Evolutionary conservation across 805 yeast species (phyloP), one percentile per base, ranked within the genome.

Genomic region (Schizosaccharomyces pombe): DNA sequence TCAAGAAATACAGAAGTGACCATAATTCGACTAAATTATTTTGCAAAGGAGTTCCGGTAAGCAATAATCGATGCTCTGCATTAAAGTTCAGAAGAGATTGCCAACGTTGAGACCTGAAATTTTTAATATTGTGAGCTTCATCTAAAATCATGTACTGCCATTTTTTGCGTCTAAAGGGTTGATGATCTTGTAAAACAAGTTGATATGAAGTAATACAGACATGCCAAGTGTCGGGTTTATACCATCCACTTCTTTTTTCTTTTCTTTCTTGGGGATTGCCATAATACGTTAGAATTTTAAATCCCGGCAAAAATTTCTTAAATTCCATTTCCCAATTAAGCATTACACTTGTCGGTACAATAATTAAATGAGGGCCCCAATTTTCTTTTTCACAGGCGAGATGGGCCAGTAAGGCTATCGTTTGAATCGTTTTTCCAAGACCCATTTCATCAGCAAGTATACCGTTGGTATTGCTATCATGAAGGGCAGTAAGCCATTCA

Each of bases 251-350:
- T 62, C 99, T 78, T 64, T 91, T 91, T 59, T 85, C 91, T 52
- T 87, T 87, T 63, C 99, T 79, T 65, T 91, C 97, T 62, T 85
- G 94, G 0, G 97, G 98, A 14, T 93, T 80, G 0, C 99, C 99
- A 62, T 89, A 91, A 65, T 91, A 91, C 0, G 97, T 91, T 64
- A 91, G 64, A 2, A 91, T 91, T 65, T 93, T 89, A 65, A 91
- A 82, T 0, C 98, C 99, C 0, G 99, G 99, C 0, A 96, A 96
- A 71, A 91, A 91, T 61, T 94, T 77, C 63, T 93, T 91, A 68
- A 91, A 87, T 63, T 91, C 99, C 96, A 93, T 89, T 65, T 91
- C 99, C 99, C 99, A 91, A 63, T 91, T 91, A 55, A 91, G 75
- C 79, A 91, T 79, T 5, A 91, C 99, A 14, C 95, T 85, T 0